Base-by-base conservation (phyloP, 768 basidiomycete genomes). In the Rhizopogon vesiculosus region DNA sequence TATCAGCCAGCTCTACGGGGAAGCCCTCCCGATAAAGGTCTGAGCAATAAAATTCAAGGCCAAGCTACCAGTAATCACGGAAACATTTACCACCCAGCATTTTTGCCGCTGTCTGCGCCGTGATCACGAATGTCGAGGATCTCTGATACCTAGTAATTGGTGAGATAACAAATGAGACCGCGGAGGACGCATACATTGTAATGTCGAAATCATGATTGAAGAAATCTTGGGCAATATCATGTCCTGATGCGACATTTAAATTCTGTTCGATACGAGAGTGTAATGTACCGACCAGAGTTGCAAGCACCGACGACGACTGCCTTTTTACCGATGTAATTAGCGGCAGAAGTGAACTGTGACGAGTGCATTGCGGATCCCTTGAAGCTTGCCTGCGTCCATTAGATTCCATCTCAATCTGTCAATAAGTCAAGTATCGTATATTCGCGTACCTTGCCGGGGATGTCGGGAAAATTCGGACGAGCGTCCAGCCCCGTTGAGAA, bases 221-320 rank as follows among this genome's bases (percentile, higher is more conserved):
- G 29, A 67, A 68, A 46, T 76, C 74, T 49, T 70, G 71, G 1
- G 74, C 68, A 16, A 78, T 67, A 22, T 77, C 76, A 51, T 73
- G 73, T 7, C 55, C 71, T 69, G 58, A 7, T 33, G 5, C 25
- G 7, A 45, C 15, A 19, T 3, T 13, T 42, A 56, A 56, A 55
- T 25, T 56, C 25, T 22, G 25, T 29, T n/a, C 6, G 22, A 45
- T 28, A 25, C 9, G 18, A n/a, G 31, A 25, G 25, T 18, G n/a
- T 18, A 31, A 13, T 3, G 7, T 10, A 42, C 66, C 19, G 61
- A 79, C 79, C 78, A 18, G 85, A 85, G 50, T 80, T 85, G 42
- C 83, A 82, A 16, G 86, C 79, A 13, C 87, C 86, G 3, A 89
- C 73, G 16, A 89, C 73, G 1, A 87, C 73, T 6, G 80, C 85